Percentiles rank a stretch among this genome's conserved stretches.
phyloP scores from a whole-genome alignment of 1,284 basidiomycete genomes.

The Apiotrichum domesticum region DNA sequence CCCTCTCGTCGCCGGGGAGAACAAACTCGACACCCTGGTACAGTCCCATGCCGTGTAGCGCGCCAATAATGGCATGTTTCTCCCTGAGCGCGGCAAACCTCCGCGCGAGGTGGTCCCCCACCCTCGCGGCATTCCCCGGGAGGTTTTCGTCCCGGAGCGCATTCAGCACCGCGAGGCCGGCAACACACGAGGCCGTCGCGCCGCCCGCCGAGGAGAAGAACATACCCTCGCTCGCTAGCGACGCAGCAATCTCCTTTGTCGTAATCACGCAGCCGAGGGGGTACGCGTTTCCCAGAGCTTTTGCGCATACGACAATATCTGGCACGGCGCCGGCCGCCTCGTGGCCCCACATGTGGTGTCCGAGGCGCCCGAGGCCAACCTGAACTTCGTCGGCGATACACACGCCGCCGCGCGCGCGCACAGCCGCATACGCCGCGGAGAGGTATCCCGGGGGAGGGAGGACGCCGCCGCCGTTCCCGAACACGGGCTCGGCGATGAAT shows the following conservation, averaged over 20 bases:
- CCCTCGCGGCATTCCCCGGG: slow-evolving; percentile 4
- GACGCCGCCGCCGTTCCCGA: slow-evolving; percentile 14
- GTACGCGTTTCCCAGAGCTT: slow-evolving; percentile 10
- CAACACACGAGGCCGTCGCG: slow-evolving; percentile 18
- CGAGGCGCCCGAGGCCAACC: slow-evolving; percentile 13
- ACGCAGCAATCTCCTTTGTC: slow-evolving; percentile 7
- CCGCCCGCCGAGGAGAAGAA: slow-evolving; percentile 21
- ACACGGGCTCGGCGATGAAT: slow-evolving; percentile 11
- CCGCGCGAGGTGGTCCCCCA: slow-evolving; percentile 1
- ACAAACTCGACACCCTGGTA: slow-evolving; percentile 17
- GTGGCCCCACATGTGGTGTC: slow-evolving; percentile 8
- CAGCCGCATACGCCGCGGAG: neutral
- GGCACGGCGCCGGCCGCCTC: slow-evolving; percentile 3
- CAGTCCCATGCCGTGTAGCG: slow-evolving; percentile 9
- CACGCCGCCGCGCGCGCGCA: slow-evolving; percentile 7
- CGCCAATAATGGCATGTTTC: neutral
- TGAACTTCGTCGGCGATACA: slow-evolving; percentile 16
- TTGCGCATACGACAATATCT: slow-evolving; percentile 10
- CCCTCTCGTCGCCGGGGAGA: neutral
- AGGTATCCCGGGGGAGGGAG: slow-evolving; percentile 6
- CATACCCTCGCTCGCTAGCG: slow-evolving; percentile 10
- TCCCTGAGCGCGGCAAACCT: neutral
- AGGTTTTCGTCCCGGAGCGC: slow-evolving; percentile 8
- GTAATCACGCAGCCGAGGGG: slow-evolving; percentile 11
- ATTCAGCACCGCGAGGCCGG: slow-evolving; percentile 10